Percentiles rank a stretch among this genome's conserved stretches.
Evolutionary conservation across 495 filamentous ascomycete genomes (phyloP).

Genomic region (Aspergillus ostianus): DNA sequence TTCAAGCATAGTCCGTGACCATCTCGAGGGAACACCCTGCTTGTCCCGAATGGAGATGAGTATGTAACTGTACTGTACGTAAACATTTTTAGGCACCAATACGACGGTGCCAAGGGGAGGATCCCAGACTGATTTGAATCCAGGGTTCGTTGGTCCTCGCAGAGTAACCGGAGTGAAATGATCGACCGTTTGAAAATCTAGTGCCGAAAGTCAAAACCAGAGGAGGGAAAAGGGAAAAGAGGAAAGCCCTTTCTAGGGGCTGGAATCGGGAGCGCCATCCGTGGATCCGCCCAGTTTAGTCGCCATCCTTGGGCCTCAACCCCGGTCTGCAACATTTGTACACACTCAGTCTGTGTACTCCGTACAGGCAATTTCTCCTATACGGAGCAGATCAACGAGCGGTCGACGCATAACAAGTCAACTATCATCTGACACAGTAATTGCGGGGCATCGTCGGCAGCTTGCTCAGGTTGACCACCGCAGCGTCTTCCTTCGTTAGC

Average conservation of each 20-base stretch:
- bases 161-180: constrained; percentile 10
- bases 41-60: no score
- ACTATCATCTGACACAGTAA: constrained; percentile 21
- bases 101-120: neutral
- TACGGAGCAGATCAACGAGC: neutral
- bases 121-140: constrained; percentile 5
- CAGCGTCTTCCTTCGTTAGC: neutral
- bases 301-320: neutral
- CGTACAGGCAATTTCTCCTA: neutral
- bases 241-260: neutral
- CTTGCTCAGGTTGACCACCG: neutral
- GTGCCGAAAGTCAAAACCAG: constrained; percentile 7
- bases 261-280: constrained; percentile 1
- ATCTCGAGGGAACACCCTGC: no score
- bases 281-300: neutral
- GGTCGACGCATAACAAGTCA: neutral
- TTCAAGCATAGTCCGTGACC: neutral
- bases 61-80: no score
- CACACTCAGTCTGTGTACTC: neutral
- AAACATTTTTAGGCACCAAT: neutral
- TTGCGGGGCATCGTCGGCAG: constrained; percentile 16
- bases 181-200: constrained; percentile 16
- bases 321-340: neutral
- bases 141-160: constrained; percentile 15
- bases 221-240: constrained; percentile 1